Evolutionary conservation across 441 rosid species (phyloP).

Genomic region (Biscutella laevigata): DNA sequence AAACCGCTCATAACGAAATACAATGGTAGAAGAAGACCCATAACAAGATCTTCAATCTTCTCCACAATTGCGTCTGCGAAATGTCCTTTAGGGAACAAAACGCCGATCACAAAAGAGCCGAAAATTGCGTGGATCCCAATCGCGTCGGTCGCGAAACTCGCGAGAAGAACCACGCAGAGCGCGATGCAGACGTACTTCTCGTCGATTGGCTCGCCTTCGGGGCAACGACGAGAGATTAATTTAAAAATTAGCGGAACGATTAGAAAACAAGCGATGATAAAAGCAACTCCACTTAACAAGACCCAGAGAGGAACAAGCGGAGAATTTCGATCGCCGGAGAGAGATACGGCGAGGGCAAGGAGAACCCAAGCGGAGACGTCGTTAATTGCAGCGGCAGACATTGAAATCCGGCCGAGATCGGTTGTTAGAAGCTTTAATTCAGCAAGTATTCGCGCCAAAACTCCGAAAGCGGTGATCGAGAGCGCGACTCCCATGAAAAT

Average conservation of each 20-base stretch:
- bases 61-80: conserved; percentile 34
- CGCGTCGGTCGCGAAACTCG: conserved; percentile 33
- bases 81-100: conserved; percentile 33
- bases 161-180: conserved; percentile 27
- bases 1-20: conserved; percentile 42
- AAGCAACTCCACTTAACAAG: conserved; percentile 27
- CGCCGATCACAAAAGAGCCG: conserved; percentile 41
- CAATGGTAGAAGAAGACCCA: conserved; percentile 36
- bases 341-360: conserved; percentile 40
- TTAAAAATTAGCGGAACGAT: conserved; percentile 24
- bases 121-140: conserved; percentile 43
- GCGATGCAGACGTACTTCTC: conserved; percentile 33
- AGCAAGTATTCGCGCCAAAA: conserved; percentile 43
- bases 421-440: conserved; percentile 43
- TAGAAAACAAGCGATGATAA: conserved; percentile 22
- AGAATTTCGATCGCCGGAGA: conserved; percentile 24
- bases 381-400: conserved; percentile 42
- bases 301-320: conserved; percentile 40
- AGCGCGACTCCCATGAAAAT: not conserved
- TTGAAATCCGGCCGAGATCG: conserved; percentile 33
- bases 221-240: conserved; percentile 35
- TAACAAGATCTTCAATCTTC: conserved; percentile 41
- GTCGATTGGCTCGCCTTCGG: conserved; percentile 36
- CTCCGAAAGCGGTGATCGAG: conserved; percentile 40
- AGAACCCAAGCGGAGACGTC: conserved; percentile 44